Conservation (phyloP, 2,329 filamentous ascomycete species). For the Geosmithia morbida region DNA sequence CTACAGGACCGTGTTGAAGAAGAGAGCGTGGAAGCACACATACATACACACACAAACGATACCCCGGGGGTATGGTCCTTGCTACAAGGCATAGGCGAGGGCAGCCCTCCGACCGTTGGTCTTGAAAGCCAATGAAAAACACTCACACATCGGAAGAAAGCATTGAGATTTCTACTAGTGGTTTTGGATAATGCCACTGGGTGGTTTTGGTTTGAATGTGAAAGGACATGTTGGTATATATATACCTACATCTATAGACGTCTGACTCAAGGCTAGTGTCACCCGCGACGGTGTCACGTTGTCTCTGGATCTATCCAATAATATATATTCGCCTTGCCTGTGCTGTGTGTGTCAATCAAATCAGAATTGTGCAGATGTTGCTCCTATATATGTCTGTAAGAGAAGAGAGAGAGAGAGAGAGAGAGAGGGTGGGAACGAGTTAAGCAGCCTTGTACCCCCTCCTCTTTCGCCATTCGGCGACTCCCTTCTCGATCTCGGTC, state of each 20-base stretch:
- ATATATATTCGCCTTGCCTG: too few species aligned
- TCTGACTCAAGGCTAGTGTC: background rate
- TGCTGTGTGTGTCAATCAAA: background rate
- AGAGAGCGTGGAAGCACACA: background rate
- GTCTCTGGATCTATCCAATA: too few species aligned
- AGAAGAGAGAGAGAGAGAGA: background rate
- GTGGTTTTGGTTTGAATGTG: too few species aligned
- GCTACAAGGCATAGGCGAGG: background rate
- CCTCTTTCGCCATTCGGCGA: conserved; percentile 67
- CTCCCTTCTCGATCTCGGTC: conserved; percentile 64
- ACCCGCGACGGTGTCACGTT: too few species aligned
- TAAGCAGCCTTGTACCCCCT: conserved; percentile 29
- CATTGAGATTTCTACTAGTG: background rate
- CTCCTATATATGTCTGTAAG: background rate
- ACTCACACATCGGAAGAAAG: background rate
- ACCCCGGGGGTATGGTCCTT: background rate
- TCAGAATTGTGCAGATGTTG: background rate
- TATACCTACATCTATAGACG: background rate
- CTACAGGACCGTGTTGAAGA: background rate
- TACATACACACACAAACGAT: background rate
- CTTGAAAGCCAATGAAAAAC: background rate
- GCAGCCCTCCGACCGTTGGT: background rate
- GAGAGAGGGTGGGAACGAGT: background rate
- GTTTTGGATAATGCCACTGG: background rate
- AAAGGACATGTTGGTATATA: background rate